Base-by-base conservation (phyloP, 2,329 filamentous ascomycete genomes). In the Claviceps citrina region DNA sequence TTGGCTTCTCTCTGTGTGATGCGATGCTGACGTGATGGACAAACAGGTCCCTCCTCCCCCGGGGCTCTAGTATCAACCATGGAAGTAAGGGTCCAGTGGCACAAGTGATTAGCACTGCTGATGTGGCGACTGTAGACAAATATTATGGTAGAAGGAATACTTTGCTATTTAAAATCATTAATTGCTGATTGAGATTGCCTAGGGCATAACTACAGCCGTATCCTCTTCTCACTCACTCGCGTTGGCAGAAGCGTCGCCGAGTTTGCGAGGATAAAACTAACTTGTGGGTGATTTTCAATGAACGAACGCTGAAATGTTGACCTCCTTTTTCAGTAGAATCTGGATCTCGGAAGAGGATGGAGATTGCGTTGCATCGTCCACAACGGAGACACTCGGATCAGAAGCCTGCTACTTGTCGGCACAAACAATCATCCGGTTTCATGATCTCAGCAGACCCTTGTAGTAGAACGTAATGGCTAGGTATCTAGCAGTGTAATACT, bases 31-130 rank as follows among this genome's bases (percentile, higher is more conserved):
- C 24, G 12, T 9, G 2, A 8, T 28, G 7, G 22, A 13, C 31
- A 19, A 19, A 16, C 10, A 73, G 69, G 67, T 73, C 18, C 71
- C 71, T 25, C 70, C 70, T 41, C 71, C 70, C 10, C 70, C 70
- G 4, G 70, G 71, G n/a, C 61, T 74, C 34, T 73, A 51, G 52
- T 30, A 34, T 27, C 30, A 24, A 18, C 7, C 31, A 13, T 39
- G 39, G 40, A 39, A 26, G 31, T 24, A 31, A 38, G 30, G 32
- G 28, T 34, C 30, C 36, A 16, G 27, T 33, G 41, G 28, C 27
- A 41, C 13, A 27, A 20, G 33, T 39, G 26, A 33, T 35, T 26
- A 40, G 31, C 31, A 28, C 19, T 39, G 37, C 41, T 43, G 37
- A 39, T 39, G 15, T 26, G 37, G 41, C 16, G 8, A 38, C 28